A percentile compares a stretch with the other conserved stretches of the same genome.
Conservation (phyloP, 2,329 filamentous ascomycete species). For the Verticillium nonalfalfae region DNA sequence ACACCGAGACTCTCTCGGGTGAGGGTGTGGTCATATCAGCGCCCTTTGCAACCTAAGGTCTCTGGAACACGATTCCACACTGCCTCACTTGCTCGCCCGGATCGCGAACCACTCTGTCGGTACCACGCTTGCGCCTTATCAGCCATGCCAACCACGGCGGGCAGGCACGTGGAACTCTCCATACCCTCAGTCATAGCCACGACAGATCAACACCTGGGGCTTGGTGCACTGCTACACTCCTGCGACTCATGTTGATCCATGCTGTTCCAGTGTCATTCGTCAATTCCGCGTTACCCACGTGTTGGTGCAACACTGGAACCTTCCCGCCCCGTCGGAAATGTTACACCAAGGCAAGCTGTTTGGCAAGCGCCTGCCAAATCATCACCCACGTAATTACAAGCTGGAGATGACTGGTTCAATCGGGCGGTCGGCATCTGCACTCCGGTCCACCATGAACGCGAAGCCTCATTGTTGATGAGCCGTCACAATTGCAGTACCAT, state of each 20-base stretch:
- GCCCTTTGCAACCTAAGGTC: not conserved
- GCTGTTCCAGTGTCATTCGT: no score
- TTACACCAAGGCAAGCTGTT: no score
- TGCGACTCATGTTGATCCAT: no score
- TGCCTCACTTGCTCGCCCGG: not conserved
- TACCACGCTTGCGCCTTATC: not conserved
- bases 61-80: not conserved
- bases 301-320: no score
- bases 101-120: not conserved
- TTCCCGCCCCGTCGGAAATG: no score
- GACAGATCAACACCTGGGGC: no score
- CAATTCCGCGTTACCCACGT: no score
- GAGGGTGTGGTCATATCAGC: not conserved
- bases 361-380: no score
- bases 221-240: no score
- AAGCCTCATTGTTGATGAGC: not conserved
- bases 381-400: not conserved
- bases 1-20: not conserved
- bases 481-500: not conserved
- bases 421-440: not conserved
- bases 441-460: not conserved
- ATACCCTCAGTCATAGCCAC: not conserved
- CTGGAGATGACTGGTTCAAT: not conserved
- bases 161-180: not conserved
- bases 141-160: not conserved